phyloP scores from a whole-genome alignment of 495 filamentous ascomycete genomes.

The Penicillium dipodomyicola region DNA sequence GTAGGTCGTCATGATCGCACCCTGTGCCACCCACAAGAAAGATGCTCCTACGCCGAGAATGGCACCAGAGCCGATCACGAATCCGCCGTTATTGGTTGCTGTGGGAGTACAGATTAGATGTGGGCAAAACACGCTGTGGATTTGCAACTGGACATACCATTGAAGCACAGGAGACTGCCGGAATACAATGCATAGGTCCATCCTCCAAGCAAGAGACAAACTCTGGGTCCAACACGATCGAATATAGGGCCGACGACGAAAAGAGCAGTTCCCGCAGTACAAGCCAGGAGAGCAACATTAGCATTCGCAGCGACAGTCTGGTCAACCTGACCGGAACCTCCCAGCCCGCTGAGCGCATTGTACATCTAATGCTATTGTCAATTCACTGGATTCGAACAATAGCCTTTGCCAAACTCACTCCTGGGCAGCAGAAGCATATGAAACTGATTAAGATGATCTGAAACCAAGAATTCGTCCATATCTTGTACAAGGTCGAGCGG shows the following conservation, averaged over 20 bases:
- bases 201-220: slow-evolving; percentile 41
- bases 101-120: slow-evolving; percentile 17
- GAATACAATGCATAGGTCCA: slow-evolving; percentile 46
- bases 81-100: slow-evolving; percentile 69
- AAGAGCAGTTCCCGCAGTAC: slow-evolving; percentile 40
- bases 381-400: not conserved
- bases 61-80: slow-evolving; percentile 64
- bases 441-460: slow-evolving; percentile 49
- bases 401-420: slow-evolving; percentile 30
- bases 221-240: slow-evolving; percentile 39
- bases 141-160: slow-evolving; percentile 21
- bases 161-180: slow-evolving; percentile 42
- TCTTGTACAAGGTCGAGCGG: slow-evolving; percentile 16
- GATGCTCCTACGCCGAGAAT: slow-evolving; percentile 52
- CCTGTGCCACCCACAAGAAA: slow-evolving; percentile 54
- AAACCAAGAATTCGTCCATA: slow-evolving; percentile 40
- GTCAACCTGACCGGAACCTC: slow-evolving; percentile 52
- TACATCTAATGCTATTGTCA: slow-evolving; percentile 50
- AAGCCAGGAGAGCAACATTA: slow-evolving; percentile 39
- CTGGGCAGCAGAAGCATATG: slow-evolving; percentile 83
- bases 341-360: slow-evolving; percentile 64
- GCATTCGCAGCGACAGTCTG: slow-evolving; percentile 44
- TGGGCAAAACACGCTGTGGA: no score
- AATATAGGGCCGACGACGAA: slow-evolving; percentile 46
- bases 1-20: slow-evolving; percentile 58